Base-by-base conservation (phyloP, 495 filamentous ascomycete species). In the Neurospora tetraspora region DNA sequence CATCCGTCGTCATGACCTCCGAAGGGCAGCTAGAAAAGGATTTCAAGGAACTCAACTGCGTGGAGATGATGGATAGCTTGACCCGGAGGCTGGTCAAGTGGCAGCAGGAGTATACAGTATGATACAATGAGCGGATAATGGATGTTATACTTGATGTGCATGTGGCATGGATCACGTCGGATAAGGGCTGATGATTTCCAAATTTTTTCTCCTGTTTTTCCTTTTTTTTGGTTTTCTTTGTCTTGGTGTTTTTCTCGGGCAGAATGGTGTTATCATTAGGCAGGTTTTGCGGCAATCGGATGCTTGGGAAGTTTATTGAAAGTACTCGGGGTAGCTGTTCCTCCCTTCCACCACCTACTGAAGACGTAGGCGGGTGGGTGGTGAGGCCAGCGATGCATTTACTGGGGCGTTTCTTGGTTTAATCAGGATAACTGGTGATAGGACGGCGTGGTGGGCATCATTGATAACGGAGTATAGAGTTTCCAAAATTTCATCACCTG, bases 61-160 rank as follows among this genome's bases (percentile, higher is more conserved):
- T 92, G 69, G 91, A 93, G 77, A 94, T 93, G 91, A 94, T 93
- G 91, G 91, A 93, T 79, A 87, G 88, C 75, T 82, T 94, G 78
- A 93, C 91, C 39, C 87, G 90, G 71, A 86, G 92, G 77, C 79
- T 94, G 73, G 86, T 94, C 73, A 91, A 92, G 76, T 94, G 92
- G 92, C 92, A 94, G 81, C 88, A 90, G 71, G 82, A 87, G 74
- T 88, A 86, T 73, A 70, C 78, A 36, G 69, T 74, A 14, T 84
- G 73, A 79, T 14, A 16, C 43, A 61, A 68, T 20, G 53, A 65
- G 53, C 53, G 27, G 53, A 65, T 65, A 65, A 65, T 65, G 31
- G 53, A 65, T 34, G 23, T 37, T 37, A 23, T n/a, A 23, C 68
- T 68, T 36, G 20, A 27, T 36, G 31, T 40, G 31, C 69, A 47